A percentile compares a stretch with the other conserved stretches of the same genome.
Evolutionary conservation across 345 rosid genomes (phyloP).

Genomic region (Draba incana): DNA sequence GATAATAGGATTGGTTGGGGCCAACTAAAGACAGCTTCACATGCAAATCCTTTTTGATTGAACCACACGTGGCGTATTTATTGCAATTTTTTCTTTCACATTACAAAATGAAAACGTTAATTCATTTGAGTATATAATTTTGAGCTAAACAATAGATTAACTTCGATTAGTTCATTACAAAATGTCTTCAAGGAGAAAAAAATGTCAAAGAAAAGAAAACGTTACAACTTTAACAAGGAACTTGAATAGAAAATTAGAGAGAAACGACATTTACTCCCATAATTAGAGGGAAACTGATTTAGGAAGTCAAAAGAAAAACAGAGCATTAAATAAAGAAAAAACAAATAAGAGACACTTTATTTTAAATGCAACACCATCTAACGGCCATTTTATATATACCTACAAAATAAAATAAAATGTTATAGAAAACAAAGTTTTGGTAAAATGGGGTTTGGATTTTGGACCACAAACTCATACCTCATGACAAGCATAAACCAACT

Average conservation of each 20-base stretch:
- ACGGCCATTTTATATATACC: not conserved
- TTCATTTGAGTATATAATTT: too few species aligned
- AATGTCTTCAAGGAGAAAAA: not conserved
- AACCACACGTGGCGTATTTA: slow-evolving; percentile 37
- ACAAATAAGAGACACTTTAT: slow-evolving; percentile 15
- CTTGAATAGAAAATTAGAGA: not conserved
- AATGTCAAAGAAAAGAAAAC: not conserved
- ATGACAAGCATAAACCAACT: slow-evolving; percentile 27
- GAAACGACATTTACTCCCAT: not conserved
- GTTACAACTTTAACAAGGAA: not conserved
- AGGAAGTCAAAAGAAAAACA: not conserved
- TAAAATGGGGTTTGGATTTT: slow-evolving; percentile 11
- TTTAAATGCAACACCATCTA: slow-evolving; percentile 21
- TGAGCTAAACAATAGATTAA: too few species aligned
- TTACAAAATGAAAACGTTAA: too few species aligned
- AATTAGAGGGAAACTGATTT: not conserved
- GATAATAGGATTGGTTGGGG: slow-evolving; percentile 37
- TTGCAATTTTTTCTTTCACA: slow-evolving; percentile 12
- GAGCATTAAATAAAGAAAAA: slow-evolving; percentile 4
- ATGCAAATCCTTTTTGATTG: slow-evolving; percentile 34
- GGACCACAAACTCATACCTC: slow-evolving; percentile 21
- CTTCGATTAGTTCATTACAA: not conserved
- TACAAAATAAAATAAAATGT: not conserved
- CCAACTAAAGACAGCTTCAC: slow-evolving; percentile 40
- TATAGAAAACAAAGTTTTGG: not conserved